Base-by-base conservation (phyloP, 257 asterid genomes). In the Nemophila menziesii region DNA sequence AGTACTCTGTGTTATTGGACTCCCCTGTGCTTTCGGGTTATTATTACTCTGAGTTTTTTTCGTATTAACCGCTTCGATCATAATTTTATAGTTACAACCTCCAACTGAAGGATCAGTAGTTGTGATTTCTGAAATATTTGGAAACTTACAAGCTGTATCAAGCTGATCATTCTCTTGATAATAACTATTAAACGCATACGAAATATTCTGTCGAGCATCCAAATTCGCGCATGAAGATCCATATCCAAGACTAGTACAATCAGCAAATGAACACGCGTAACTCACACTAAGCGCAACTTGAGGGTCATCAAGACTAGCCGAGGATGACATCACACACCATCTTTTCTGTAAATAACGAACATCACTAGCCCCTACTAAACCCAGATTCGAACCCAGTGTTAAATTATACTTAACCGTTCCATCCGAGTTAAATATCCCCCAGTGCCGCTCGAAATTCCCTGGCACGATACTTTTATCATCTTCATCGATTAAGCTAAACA, bases 401-500 rank as follows among this genome's bases (percentile, higher is more conserved):
- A 38, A 20, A 11, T 37, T 17, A 38, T 38, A 38, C 43, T 38
- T 38, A n/a, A 20, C 19, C 17, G 14, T 17, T 14, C 43, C 43
- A 38, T 38, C 43, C 14, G 6, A 38, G 18, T 17, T 38, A 11
- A 38, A 38, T 5, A 38, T 14, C 8, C 43, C 43, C 43, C 43
- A 38, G 43, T 38, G 43, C 10, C 43, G 43, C 43, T 38, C 0
- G 0, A 0, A 0, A 11, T 9, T 1, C 44, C 16, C 19, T 0
- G 3, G 2, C 20, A 4, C 18, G 5, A n/a, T 14, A 20, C 43
- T 38, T 11, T 38, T 38, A 5, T 3, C n/a, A 18, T 57, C 44
- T 29, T 76, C 78, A 11, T 78, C 84, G 1, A 67, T 33, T 0
- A 74, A 34, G 4, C 34, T 5, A 0, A 52, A 69, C 0, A 78